These are phyloP conservation scores for Apiotrichum domesticum DNA, from an alignment of 1,284 basidiomycete genomes.

Conservation along the genomic window DNA sequence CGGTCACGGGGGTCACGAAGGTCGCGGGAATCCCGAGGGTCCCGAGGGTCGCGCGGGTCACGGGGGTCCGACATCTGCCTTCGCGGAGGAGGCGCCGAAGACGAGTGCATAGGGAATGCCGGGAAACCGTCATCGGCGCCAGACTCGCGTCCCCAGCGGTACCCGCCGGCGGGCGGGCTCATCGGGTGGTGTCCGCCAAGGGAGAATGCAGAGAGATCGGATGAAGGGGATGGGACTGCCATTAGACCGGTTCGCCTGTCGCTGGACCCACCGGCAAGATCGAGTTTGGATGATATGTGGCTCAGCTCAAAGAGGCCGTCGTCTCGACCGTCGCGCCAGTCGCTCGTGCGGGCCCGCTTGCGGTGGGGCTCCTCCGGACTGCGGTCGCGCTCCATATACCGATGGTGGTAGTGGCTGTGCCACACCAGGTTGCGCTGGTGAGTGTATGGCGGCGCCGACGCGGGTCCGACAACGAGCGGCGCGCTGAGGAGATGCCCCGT, in stretches of 20 bases:
- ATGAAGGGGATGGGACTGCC: slow-evolving; percentile 18
- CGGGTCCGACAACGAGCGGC: background rate
- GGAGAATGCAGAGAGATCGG: slow-evolving; percentile 35
- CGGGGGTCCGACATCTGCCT: background rate
- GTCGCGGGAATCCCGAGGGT: no score
- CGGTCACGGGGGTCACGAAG: no score
- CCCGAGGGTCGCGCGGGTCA: no score
- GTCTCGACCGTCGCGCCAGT: slow-evolving; percentile 14
- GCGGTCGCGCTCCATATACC: background rate
- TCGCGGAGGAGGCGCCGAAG: background rate
- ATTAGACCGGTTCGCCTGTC: background rate
- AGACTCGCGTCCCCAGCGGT: background rate
- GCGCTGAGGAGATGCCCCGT: background rate
- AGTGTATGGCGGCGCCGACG: background rate
- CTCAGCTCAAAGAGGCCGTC: slow-evolving; percentile 5
- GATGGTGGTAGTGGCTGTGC: background rate
- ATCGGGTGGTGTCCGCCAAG: slow-evolving; percentile 13
- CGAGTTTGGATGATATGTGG: slow-evolving; percentile 12
- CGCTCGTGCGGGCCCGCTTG: background rate
- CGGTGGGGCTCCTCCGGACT: slow-evolving; percentile 8
- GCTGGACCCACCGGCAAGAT: slow-evolving; percentile 7
- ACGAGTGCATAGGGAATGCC: background rate
- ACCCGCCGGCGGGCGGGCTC: background rate
- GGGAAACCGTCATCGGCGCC: slow-evolving; percentile 21
- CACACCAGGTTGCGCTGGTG: slow-evolving; percentile 2